Evolutionary conservation across 139 green algal genomes (phyloP), one percentile per base, ranked within the genome.

Genomic region (Chlorella sorokiniana): DNA sequence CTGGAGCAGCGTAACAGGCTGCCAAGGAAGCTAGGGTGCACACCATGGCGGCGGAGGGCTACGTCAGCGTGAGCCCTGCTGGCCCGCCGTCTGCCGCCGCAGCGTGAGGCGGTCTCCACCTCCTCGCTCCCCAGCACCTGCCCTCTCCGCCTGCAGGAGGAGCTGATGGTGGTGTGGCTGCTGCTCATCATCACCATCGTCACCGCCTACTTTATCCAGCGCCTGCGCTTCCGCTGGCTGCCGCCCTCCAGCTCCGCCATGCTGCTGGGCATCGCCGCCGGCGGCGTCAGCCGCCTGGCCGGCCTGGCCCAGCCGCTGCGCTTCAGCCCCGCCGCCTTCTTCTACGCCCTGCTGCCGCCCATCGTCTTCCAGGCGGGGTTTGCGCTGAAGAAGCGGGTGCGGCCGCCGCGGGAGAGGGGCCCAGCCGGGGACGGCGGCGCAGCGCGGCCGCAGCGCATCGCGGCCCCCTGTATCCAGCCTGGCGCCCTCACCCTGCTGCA

Each of bases 321-420:
- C 25, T 93, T 93, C 64, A 86, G 76, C 2, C 83, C 89, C 38
- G 81, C 48, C 3, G 68, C 89, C 63, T 91, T 88, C 64, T 91
- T 96, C 67, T 91, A 92, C 52, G 81, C 84, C 27, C 82, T 95
- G 0, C 86, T 95, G 29, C 92, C 92, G n/a, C 92, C 93, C 63
- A 96, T 95, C 42, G 93, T 95, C 23, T 96, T 93, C 82, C 83
- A 87, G 11, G 86, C 91, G 23, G 92, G 92, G 1, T 96, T 92
- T 25, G 61, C 59, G 38, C 40, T 84, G 31, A 80, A 80, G 25
- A 84, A 84, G 70, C 40, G 38, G 42, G 65, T 70, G 64, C n/a
- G n/a, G n/a, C n/a, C n/a, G n/a, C n/a, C n/a, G n/a, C n/a, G 11
- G 64, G 27, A 33, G 64, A 11, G 4, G 2, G 56, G 56, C 18